Evolutionary conservation across 768 basidiomycete genomes (phyloP).

Genomic region (Mycena amicta): DNA sequence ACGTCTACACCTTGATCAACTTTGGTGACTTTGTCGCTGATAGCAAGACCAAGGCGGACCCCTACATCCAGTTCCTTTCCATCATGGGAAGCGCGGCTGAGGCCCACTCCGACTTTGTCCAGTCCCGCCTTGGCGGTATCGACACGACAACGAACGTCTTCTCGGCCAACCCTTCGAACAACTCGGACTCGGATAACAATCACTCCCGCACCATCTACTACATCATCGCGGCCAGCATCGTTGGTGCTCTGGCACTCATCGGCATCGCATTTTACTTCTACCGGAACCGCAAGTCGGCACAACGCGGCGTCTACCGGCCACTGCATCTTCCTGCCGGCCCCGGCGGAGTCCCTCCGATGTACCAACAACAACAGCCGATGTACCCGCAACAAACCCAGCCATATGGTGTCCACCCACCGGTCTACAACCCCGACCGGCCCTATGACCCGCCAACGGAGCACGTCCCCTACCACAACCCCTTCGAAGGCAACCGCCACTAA

Average conservation of each 20-base stretch:
- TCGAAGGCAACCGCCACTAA: conserved; percentile 14
- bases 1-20: conserved; percentile 70
- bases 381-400: conserved; percentile 13
- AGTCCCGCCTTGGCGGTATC: conserved; percentile 58
- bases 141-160: conserved; percentile 39
- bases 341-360: conserved; percentile 4
- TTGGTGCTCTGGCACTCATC: conserved; percentile 8
- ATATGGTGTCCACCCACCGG: conserved; percentile 7
- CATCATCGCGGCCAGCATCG: conserved; percentile 14
- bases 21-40: conserved; percentile 69
- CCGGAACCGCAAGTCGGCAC: not conserved
- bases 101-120: conserved; percentile 69
- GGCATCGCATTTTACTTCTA: not conserved
- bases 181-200: not conserved
- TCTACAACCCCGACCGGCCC: conserved; percentile 21
- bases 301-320: conserved; percentile 10
- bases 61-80: conserved; percentile 72
- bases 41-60: conserved; percentile 49
- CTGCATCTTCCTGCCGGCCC: conserved; percentile 10
- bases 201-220: conserved; percentile 9
- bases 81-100: conserved; percentile 51
- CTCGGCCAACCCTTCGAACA: not conserved
- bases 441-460: conserved; percentile 22
- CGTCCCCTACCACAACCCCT: conserved; percentile 23
- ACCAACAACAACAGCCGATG: conserved; percentile 11